Evolutionary conservation across 768 basidiomycete genomes (phyloP), one percentile per base, ranked within the genome.

Genomic region (Mycena sanguinolenta): DNA sequence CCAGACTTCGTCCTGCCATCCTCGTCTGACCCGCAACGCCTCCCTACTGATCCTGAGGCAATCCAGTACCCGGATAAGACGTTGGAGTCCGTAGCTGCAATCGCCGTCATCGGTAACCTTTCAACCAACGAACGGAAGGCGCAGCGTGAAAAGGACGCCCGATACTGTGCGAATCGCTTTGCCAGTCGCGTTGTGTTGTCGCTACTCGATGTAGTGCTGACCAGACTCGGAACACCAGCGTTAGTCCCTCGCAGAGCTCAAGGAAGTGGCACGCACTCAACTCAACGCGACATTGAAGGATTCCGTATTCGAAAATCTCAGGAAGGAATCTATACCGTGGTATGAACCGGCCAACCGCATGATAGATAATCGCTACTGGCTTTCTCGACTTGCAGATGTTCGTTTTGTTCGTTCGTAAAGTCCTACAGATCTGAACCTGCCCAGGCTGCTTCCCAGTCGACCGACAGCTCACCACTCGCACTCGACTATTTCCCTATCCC

Each of bases 371-470:
- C 65, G 65, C 44, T 66, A 66, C 49, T 66, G 65, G 65, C 58
- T 66, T 66, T 38, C 65, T 50, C 44, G 65, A 32, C 58, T 66
- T 52, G 65, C 65, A 52, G 65, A 66, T 66, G 65, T 66, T 50
- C 8, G 65, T 66, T 66, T 16, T 59, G 64, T 65, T 65, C 34
- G 57, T 42, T 66, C 36, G 10, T 4, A 34, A 34, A 34, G 14
- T 66, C 57, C 58, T 58, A n/a, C n/a, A n/a, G n/a, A 30, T 36
- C 38, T 49, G 32, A 57, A 66, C 65, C 64, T 55, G 55, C 55
- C 3, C 14, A 36, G 28, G 55, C 64, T 55, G 55, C 55, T 30
- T 3, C 34, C 17, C 9, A 13, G 7, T 32, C 55, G 58, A 44
- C 54, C 59, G 65, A 59, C 57, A 14, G 23, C 65, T 66, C 64